Evolutionary conservation across 305 asterid genomes (phyloP).

Genomic region (Rubia balearica): DNA sequence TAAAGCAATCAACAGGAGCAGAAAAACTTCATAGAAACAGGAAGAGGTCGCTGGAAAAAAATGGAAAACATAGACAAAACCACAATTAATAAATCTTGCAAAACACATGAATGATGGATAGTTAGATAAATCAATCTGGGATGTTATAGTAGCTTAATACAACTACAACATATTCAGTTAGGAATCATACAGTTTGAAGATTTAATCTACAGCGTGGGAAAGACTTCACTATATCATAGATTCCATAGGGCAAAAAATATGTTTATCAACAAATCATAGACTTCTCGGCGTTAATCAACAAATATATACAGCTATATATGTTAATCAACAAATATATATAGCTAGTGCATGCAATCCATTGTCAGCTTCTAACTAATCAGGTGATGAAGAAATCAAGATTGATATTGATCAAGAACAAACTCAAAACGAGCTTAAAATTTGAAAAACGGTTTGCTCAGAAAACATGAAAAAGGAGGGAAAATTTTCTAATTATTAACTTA

Average conservation of each 20-base stretch:
- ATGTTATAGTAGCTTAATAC: not conserved
- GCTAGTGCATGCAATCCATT: too few species aligned
- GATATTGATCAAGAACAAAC: too few species aligned
- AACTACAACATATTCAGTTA: not conserved
- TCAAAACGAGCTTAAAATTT: too few species aligned
- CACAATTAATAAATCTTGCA: not conserved
- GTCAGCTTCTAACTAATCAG: too few species aligned
- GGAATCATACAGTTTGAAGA: not conserved
- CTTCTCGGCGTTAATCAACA: too few species aligned
- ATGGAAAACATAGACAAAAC: not conserved
- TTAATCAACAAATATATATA: too few species aligned
- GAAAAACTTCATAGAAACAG: not conserved
- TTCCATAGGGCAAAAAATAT: not conserved
- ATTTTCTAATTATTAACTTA: too few species aligned
- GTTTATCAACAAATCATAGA: too few species aligned
- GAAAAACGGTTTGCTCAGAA: too few species aligned
- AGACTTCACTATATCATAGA: not conserved
- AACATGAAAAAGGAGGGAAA: too few species aligned
- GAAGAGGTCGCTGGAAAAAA: not conserved
- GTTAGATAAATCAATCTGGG: not conserved
- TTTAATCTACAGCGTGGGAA: not conserved
- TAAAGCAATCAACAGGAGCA: conserved; percentile 17
- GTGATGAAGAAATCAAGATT: too few species aligned
- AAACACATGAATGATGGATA: not conserved
- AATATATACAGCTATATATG: too few species aligned